A percentile compares a stretch with the other conserved stretches of the same genome.
Evolutionary conservation across 1,284 basidiomycete species (phyloP).

Genomic region (Cryptococcus sp.): DNA sequence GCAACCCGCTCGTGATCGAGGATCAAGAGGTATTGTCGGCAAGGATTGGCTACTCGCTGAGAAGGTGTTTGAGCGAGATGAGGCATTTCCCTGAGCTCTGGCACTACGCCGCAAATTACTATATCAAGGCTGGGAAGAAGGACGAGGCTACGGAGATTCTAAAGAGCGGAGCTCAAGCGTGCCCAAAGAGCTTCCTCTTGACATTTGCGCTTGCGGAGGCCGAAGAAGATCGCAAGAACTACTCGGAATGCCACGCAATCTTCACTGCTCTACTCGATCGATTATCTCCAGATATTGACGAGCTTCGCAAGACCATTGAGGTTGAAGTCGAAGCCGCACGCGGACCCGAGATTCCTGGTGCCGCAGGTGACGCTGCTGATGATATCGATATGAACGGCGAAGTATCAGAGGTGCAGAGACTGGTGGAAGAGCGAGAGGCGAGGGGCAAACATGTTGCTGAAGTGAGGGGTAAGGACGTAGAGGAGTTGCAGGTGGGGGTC

Average conservation of each 20-base stretch:
- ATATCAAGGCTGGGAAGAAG: conserved; percentile 67
- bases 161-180: conserved; percentile 83
- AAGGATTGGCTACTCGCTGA: conserved; percentile 79
- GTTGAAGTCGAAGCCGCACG: conserved; percentile 54
- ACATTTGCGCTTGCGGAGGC: conserved; percentile 87
- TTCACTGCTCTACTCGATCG: conserved; percentile 72
- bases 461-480: conserved; percentile 55
- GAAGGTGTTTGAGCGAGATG: conserved; percentile 79
- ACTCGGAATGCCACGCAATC: conserved; percentile 65
- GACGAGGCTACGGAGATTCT: conserved; percentile 83
- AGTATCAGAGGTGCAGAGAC: conserved; percentile 53
- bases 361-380: conserved; percentile 21
- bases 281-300: conserved; percentile 72
- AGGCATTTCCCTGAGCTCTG: conserved; percentile 94
- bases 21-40: conserved; percentile 68
- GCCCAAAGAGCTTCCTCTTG: conserved; percentile 81
- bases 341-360: conserved; percentile 47
- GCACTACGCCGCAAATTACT: conserved; percentile 90
- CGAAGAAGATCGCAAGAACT: conserved; percentile 68
- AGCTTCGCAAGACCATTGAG: conserved; percentile 61
- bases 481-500: conserved; percentile 55
- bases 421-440: conserved; percentile 66
- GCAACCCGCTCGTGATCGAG: conserved; percentile 86
- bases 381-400: conserved; percentile 45
- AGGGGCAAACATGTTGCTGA: conserved; percentile 55